Base-by-base conservation (phyloP, 805 yeast species). In the Teunomyces panamensis region DNA sequence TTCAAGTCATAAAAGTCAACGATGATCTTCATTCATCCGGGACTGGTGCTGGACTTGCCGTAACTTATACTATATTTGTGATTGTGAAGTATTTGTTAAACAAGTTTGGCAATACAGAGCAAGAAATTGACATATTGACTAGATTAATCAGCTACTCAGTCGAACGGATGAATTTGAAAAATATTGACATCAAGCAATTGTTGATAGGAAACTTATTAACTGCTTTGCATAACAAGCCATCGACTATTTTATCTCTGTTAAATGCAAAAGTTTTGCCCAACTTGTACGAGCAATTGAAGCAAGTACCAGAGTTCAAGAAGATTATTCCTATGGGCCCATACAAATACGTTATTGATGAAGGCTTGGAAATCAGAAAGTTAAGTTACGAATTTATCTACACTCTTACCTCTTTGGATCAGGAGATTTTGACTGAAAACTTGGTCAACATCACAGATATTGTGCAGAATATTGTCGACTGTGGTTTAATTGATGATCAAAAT, bases 291-390 rank as follows among this genome's bases (percentile, higher is more conserved):
- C 89, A 86, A 57, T 71, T 87, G 41, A 66, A 65, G 9, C 73
- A 83, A 0, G 78, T 78, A 53, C 77, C 75, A 29, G 77, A 79
- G 48, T 83, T 80, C 56, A 79, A 85, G 39, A 83, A 83, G 46
- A 69, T 75, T 14, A 83, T 89, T 30, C 85, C 84, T 42, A 87
- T 89, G 80, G 96, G 96, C 1, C 95, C 96, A 0, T 88, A 85
- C 71, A 87, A 87, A 59, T 91, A 87, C 60, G 82, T 83, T 51
- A 78, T 87, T 34, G 96, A 89, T 57, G 85, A 84, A 54, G 94
- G 90, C 0, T 70, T 87, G 34, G 89, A 83, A 49, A 79, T 81
- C 49, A 74, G 96, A 46, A 86, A 86, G 59, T 77, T 85, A 33
- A 74, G 87, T 5, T 86, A 84, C 62, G 96, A 88, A 58, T 67